These are phyloP conservation scores for Fusarium liriodendri DNA, from an alignment of 2,329 filamentous ascomycete genomes.

Conservation along the genomic window DNA sequence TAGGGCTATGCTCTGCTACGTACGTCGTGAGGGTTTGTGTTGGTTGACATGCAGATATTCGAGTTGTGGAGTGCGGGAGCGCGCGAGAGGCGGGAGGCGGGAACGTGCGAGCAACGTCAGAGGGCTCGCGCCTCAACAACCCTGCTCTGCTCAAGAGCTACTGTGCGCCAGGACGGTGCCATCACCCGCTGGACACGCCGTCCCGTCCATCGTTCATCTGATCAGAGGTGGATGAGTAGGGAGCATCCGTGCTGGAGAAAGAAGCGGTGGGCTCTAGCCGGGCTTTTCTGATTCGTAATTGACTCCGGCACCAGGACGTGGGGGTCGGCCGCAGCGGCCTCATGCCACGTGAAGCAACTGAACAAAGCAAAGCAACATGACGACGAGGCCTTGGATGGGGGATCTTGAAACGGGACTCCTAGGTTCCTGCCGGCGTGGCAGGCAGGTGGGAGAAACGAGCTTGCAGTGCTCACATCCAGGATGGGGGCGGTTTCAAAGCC, in stretches of 20 bases:
- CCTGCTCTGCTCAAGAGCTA: background rate
- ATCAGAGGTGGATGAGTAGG: slow-evolving; percentile 6
- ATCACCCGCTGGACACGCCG: background rate
- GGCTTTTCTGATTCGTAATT: slow-evolving; percentile 14
- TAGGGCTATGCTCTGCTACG: background rate
- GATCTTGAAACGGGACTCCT: background rate
- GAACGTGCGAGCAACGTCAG: background rate
- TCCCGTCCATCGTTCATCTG: slow-evolving; percentile 8
- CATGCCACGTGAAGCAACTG: slow-evolving; percentile 19
- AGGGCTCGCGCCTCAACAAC: background rate
- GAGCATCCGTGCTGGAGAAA: slow-evolving; percentile 20
- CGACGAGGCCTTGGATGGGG: background rate
- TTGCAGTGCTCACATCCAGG: background rate
- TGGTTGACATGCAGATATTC: slow-evolving; percentile 19
- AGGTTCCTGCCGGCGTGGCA: background rate
- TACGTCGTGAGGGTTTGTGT: background rate
- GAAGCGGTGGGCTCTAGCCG: background rate
- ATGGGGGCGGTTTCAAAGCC: background rate
- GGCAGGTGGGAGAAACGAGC: background rate
- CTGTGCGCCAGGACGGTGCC: background rate
- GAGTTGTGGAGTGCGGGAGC: background rate
- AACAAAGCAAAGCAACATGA: slow-evolving; percentile 13
- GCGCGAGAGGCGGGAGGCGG: background rate
- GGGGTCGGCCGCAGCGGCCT: slow-evolving; percentile 18
- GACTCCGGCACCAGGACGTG: slow-evolving; percentile 17